Evolutionary conservation across 768 basidiomycete species (phyloP).

Genomic region (Kondoa malvinella): DNA sequence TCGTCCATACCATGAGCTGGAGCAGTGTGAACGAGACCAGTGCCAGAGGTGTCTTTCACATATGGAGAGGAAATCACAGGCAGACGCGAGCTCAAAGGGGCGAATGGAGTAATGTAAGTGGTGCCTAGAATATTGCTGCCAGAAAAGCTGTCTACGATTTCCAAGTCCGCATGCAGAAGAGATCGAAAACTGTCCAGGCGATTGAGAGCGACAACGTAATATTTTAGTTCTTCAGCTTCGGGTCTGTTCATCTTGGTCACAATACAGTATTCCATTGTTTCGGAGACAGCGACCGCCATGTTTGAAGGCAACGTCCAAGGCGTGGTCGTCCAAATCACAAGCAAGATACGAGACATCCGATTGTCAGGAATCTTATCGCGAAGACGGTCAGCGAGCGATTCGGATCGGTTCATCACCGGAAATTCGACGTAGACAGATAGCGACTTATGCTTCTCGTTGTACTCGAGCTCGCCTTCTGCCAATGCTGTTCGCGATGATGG

Average conservation of each 20-base stretch:
- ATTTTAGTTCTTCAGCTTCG: no score
- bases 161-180: no score
- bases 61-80: conserved; percentile 51
- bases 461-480: conserved; percentile 83
- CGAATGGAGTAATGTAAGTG: conserved; percentile 31
- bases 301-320: no score
- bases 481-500: conserved; percentile 85
- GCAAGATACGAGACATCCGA: conserved; percentile 30
- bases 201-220: no score
- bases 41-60: conserved; percentile 75
- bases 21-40: conserved; percentile 86
- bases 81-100: conserved; percentile 39
- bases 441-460: conserved; percentile 74
- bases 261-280: no score
- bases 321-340: conserved; percentile 92
- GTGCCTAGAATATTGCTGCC: conserved; percentile 45
- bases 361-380: neutral
- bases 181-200: no score
- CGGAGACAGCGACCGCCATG: no score
- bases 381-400: neutral
- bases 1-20: conserved; percentile 91
- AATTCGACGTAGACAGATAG: conserved; percentile 75
- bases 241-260: no score
- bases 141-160: no score
- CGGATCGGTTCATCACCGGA: conserved; percentile 36